phyloP scores from a whole-genome alignment of 2,329 filamentous ascomycete species.

The Clonostachys rosea region DNA sequence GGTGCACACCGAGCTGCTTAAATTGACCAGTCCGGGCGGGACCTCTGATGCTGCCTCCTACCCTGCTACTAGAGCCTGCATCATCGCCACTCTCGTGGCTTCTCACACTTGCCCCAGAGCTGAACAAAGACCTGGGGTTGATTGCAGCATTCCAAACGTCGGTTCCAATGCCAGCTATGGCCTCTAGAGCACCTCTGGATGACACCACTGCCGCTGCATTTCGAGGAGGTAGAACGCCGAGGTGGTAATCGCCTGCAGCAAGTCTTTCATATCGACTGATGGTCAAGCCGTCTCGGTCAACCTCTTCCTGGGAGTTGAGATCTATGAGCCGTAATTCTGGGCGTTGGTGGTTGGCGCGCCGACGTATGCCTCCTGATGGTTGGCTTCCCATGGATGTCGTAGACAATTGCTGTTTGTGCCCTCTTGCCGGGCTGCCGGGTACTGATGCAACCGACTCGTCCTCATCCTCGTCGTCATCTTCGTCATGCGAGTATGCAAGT shows the following conservation, averaged over 20 bases:
- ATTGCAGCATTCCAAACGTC: conserved; percentile 90
- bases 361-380: conserved; percentile 60
- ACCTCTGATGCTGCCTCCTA: conserved; percentile 22
- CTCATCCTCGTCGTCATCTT: conserved; percentile 58
- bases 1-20: conserved; percentile 35
- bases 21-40: conserved; percentile 17
- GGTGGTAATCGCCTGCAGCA: conserved; percentile 85
- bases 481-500: conserved; percentile 81
- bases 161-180: conserved; percentile 64
- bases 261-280: conserved; percentile 84
- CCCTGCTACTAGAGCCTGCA: conserved; percentile 38
- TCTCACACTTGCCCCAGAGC: conserved; percentile 73
- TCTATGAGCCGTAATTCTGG: conserved; percentile 92
- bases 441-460: conserved; percentile 13
- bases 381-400: conserved; percentile 47
- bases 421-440: conserved; percentile 4
- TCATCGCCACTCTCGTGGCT: conserved; percentile 59
- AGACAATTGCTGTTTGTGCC: conserved; percentile 36
- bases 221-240: conserved; percentile 75
- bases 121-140: conserved; percentile 83
- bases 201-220: conserved; percentile 59
- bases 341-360: conserved; percentile 73
- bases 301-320: conserved; percentile 77
- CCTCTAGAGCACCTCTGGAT: conserved; percentile 71
- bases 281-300: conserved; percentile 81